A percentile compares a stretch with the other conserved stretches of the same genome.
phyloP scores from a whole-genome alignment of 257 asterid species.

The Gardenia jasminoides region DNA sequence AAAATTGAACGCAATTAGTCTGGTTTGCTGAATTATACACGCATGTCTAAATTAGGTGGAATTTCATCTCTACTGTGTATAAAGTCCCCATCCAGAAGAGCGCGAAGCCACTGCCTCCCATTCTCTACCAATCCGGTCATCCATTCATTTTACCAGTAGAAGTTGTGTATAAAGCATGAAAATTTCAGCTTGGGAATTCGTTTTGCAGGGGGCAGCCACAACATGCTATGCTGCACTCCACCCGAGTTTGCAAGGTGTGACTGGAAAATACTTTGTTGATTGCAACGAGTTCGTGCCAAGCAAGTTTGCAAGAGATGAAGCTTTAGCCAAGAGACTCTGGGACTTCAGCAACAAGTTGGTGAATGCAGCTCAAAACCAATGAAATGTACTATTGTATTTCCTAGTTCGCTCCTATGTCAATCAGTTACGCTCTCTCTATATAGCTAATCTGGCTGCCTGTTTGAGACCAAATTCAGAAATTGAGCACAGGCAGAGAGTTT shows the following conservation, averaged over 20 bases:
- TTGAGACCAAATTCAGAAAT: background rate
- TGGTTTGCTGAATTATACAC: background rate
- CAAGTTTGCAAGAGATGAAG: constrained; percentile 39
- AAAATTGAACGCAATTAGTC: background rate
- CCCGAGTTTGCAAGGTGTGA: constrained; percentile 34
- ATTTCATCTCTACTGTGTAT: background rate
- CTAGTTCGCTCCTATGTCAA: background rate
- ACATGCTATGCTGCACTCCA: too few species aligned
- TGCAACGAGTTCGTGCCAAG: constrained; percentile 50
- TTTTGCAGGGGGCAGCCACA: too few species aligned
- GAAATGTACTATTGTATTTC: background rate
- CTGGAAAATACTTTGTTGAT: constrained; percentile 60
- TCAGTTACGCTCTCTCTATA: background rate
- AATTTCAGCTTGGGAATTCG: too few species aligned
- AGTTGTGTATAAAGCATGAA: too few species aligned
- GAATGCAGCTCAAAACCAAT: constrained; percentile 36
- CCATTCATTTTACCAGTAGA: too few species aligned
- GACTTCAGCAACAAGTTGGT: constrained; percentile 63
- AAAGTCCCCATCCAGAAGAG: background rate
- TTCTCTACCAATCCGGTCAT: too few species aligned
- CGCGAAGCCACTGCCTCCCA: background rate
- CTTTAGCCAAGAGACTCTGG: constrained; percentile 56
- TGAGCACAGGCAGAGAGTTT: background rate
- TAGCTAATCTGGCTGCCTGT: background rate
- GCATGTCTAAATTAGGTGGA: background rate